These are phyloP conservation scores for Neonectria coccinea DNA, from an alignment of 2,329 filamentous ascomycete species.

Conservation along the genomic window DNA sequence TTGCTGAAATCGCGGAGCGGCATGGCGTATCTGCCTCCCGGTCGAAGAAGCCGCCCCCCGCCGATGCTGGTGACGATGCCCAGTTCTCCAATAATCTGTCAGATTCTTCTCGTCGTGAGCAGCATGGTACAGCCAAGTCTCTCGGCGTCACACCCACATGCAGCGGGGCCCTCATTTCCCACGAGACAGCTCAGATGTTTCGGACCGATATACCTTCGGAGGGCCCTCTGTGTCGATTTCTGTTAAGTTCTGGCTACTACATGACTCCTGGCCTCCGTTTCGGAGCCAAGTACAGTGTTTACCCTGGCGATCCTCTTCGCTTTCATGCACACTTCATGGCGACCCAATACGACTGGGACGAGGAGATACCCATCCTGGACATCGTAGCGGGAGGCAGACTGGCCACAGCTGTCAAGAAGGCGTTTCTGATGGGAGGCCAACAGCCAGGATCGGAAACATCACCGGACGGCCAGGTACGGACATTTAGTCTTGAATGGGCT, in stretches of 20 bases:
- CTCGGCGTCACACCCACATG: slow-evolving; percentile 53
- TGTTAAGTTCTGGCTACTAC: slow-evolving; percentile 85
- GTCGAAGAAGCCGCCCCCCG: slow-evolving; percentile 12
- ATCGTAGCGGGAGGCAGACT: slow-evolving; percentile 87
- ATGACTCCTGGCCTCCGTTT: slow-evolving; percentile 93
- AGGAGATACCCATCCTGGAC: slow-evolving; percentile 86
- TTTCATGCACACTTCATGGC: slow-evolving; percentile 97
- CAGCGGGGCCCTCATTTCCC: slow-evolving; percentile 47
- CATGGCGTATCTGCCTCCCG: slow-evolving; percentile 30
- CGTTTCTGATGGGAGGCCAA: slow-evolving; percentile 85
- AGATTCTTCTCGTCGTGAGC: slow-evolving; percentile 27
- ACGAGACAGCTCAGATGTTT: slow-evolving; percentile 27
- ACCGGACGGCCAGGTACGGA: slow-evolving; percentile 64
- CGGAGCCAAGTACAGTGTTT: slow-evolving; percentile 93
- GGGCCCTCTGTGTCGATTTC: slow-evolving; percentile 78
- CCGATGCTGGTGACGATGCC: slow-evolving; percentile 29
- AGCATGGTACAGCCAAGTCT: slow-evolving; percentile 34
- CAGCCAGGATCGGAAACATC: slow-evolving; percentile 51
- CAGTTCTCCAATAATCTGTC: slow-evolving; percentile 37
- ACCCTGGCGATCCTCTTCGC: slow-evolving; percentile 92
- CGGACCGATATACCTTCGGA: slow-evolving; percentile 32
- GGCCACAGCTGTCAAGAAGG: slow-evolving; percentile 96
- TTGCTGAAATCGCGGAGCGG: slow-evolving; percentile 45
- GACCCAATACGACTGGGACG: slow-evolving; percentile 86
- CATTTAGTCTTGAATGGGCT: slow-evolving; percentile 93